Conservation (phyloP, 805 yeast genomes). For the Yarrowia sp. region DNA sequence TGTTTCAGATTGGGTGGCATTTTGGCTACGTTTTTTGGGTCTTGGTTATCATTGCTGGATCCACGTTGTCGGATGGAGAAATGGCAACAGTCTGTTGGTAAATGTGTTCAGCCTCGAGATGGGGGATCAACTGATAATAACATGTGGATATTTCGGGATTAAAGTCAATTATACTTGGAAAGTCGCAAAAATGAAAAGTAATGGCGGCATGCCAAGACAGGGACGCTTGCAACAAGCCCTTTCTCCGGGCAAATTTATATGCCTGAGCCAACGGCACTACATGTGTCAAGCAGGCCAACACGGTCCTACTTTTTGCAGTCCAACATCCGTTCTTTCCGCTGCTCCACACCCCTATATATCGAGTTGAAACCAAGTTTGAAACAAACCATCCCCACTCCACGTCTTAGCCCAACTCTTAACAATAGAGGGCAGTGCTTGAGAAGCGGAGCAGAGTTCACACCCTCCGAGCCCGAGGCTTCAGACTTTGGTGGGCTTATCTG, state of each 20-base stretch:
- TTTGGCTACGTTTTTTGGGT: not conserved
- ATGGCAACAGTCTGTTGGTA: not conserved
- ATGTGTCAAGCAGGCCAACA: conserved; percentile 12
- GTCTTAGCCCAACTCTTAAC: not conserved
- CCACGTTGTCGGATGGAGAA: not conserved
- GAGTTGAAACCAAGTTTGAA: conserved; percentile 29
- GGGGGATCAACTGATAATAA: conserved; percentile 18
- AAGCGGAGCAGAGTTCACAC: conserved; percentile 8
- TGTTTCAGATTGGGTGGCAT: not conserved
- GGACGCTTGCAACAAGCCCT: conserved; percentile 8
- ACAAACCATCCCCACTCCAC: not conserved
- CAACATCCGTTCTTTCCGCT: no score
- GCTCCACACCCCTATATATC: no score
- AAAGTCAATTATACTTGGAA: not conserved
- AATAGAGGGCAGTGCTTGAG: conserved; percentile 15
- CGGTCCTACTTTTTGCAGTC: no score
- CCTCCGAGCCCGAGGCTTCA: not conserved
- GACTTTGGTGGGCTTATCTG: not conserved
- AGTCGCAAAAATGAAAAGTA: not conserved
- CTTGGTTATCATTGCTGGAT: not conserved
- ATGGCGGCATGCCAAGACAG: not conserved
- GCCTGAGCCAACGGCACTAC: conserved; percentile 27
- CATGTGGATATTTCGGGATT: not conserved
- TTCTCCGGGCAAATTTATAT: conserved; percentile 10
- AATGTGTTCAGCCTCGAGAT: conserved; percentile 1